phyloP scores from a whole-genome alignment of 1,139 yeast genomes.

The Candida albicans region DNA sequence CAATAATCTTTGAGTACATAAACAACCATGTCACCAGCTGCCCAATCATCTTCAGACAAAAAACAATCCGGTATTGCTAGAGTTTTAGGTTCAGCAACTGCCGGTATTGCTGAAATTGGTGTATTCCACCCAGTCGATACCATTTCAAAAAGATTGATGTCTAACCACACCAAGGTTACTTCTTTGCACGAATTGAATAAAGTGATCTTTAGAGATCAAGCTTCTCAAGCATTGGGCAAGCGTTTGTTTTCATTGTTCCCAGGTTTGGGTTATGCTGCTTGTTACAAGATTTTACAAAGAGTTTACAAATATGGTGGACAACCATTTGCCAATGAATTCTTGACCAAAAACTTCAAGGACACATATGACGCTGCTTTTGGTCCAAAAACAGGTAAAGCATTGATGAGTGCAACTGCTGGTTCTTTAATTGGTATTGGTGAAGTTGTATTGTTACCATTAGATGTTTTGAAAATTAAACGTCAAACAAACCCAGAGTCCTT shows the following conservation, averaged over 20 bases:
- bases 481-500: conserved; percentile 99
- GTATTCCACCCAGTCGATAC: conserved; percentile 99
- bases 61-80: conserved; percentile 91
- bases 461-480: conserved; percentile 95
- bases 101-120: conserved; percentile 94
- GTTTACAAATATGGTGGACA: conserved; percentile 99
- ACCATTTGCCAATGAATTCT: conserved; percentile 94
- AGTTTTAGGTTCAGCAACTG: conserved; percentile 93
- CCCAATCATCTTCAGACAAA: conserved; percentile 52
- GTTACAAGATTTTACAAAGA: conserved; percentile 93
- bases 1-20: neutral
- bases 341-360: conserved; percentile 70
- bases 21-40: conserved; percentile 49
- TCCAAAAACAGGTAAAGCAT: conserved; percentile 92
- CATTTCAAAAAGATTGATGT: conserved; percentile 95
- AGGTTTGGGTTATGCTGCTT: conserved; percentile 97
- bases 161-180: conserved; percentile 77
- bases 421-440: conserved; percentile 97
- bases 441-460: conserved; percentile 90
- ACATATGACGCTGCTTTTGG: conserved; percentile 79
- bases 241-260: conserved; percentile 89
- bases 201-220: conserved; percentile 85
- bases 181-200: conserved; percentile 67
- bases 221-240: conserved; percentile 65
- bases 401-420: conserved; percentile 97